Conservation (phyloP, 2,329 filamentous ascomycete genomes). For the Aspergillus puulaauensis region DNA sequence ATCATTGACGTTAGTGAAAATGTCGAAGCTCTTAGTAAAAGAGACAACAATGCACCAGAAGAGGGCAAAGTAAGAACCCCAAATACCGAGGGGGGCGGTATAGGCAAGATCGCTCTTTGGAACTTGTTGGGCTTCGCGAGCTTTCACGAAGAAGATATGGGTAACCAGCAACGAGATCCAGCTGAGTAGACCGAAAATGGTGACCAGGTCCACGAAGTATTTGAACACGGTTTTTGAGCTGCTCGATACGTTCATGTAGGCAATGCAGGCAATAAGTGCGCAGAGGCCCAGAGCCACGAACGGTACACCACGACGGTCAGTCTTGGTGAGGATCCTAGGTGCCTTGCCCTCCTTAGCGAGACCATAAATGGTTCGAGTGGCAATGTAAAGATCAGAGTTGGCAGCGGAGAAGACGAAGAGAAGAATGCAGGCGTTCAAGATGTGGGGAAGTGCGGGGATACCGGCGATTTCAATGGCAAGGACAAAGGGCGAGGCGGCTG, state of each 20-base stretch:
- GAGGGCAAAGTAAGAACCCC: slow-evolving; percentile 67
- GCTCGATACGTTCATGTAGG: slow-evolving; percentile 65
- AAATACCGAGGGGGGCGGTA: slow-evolving; percentile 68
- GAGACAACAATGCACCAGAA: slow-evolving; percentile 71
- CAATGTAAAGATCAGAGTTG: slow-evolving; percentile 77
- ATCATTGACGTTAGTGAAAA: slow-evolving; percentile 58
- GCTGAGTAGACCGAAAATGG: slow-evolving; percentile 65
- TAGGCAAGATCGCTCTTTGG: slow-evolving; percentile 59
- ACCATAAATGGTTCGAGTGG: slow-evolving; percentile 70
- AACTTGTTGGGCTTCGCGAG: slow-evolving; percentile 61
- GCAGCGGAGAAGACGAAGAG: slow-evolving; percentile 75
- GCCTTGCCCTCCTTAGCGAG: slow-evolving; percentile 71
- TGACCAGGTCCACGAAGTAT: slow-evolving; percentile 68
- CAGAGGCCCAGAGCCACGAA: slow-evolving; percentile 64
- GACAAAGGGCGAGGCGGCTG: slow-evolving; percentile 71
- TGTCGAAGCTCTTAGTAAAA: slow-evolving; percentile 78
- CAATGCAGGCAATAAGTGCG: slow-evolving; percentile 63
- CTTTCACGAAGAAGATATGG: slow-evolving; percentile 66
- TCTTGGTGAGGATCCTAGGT: slow-evolving; percentile 68
- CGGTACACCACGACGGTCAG: slow-evolving; percentile 70
- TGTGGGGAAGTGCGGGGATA: slow-evolving; percentile 62
- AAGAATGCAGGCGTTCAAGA: slow-evolving; percentile 73
- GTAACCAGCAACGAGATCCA: slow-evolving; percentile 69
- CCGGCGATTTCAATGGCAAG: slow-evolving; percentile 67
- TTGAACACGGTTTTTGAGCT: slow-evolving; percentile 59